Conservation (phyloP, 306 rosid species). For the Cicer judaicum region DNA sequence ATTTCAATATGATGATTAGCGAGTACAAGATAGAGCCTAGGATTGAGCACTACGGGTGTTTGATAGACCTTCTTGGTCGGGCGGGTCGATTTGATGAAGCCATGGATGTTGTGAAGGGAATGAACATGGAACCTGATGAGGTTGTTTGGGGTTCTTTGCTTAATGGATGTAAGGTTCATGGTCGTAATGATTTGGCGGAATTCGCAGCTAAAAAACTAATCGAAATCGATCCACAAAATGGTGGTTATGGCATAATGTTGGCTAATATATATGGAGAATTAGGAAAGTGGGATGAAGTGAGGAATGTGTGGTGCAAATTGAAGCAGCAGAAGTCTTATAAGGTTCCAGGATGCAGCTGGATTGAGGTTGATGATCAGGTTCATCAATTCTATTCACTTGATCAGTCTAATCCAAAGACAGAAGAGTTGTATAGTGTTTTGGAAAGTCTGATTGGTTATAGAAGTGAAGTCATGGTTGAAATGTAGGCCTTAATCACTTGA, state of each 20-base stretch:
- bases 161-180: constrained; percentile 74
- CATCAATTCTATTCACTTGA: constrained; percentile 72
- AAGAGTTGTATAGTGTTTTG: constrained; percentile 58
- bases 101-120: constrained; percentile 60
- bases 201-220: constrained; percentile 62
- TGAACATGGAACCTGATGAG: constrained; percentile 81
- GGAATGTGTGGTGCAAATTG: constrained; percentile 60
- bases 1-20: constrained; percentile 62
- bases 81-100: constrained; percentile 83
- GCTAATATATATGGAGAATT: constrained; percentile 68
- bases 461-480: constrained; percentile 43
- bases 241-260: constrained; percentile 68
- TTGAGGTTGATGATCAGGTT: constrained; percentile 70
- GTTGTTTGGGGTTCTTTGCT: constrained; percentile 89
- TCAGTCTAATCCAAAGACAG: constrained; percentile 58
- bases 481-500: constrained; percentile 23
- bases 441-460: constrained; percentile 54
- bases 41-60: constrained; percentile 77
- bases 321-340: constrained; percentile 62
- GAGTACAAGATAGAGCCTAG: constrained; percentile 60
- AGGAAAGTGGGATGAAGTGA: constrained; percentile 80
- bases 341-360: constrained; percentile 87
- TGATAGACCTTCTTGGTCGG: constrained; percentile 82
- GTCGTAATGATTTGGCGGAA: constrained; percentile 74
- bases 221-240: constrained; percentile 72